A percentile compares a stretch with the other conserved stretches of the same genome.
phyloP scores from a whole-genome alignment of 768 basidiomycete genomes.

The Boletus rubroflammeus region DNA sequence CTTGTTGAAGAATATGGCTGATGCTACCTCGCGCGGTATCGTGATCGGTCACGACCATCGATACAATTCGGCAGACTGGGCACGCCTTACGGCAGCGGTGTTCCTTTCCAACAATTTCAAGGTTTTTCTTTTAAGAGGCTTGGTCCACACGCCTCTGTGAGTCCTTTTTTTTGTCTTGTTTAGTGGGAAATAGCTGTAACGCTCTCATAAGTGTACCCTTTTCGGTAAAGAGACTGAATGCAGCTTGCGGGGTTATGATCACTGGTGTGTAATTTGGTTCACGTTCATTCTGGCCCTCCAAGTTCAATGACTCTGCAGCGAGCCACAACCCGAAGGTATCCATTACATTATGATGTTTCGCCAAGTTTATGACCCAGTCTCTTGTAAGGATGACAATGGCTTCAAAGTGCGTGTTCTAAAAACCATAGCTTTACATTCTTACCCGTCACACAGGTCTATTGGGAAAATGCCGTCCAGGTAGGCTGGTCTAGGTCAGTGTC shows the following conservation, averaged over 20 bases:
- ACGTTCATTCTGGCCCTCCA: neutral
- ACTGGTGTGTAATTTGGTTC: conserved; percentile 52
- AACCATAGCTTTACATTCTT: neutral
- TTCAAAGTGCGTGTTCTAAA: conserved; percentile 56
- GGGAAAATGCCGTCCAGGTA: conserved; percentile 87
- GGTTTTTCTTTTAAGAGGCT: conserved; percentile 62
- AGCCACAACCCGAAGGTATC: conserved; percentile 85
- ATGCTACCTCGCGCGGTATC: conserved; percentile 59
- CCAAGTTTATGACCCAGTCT: conserved; percentile 1
- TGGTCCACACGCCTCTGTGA: conserved; percentile 81
- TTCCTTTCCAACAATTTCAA: conserved; percentile 65
- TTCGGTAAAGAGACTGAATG: conserved; percentile 57
- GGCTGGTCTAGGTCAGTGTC: neutral
- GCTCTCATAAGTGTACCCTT: conserved; percentile 68
- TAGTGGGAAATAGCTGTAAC: neutral
- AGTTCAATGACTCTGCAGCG: conserved; percentile 38
- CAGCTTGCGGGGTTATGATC: conserved; percentile 87
- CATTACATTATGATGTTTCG: neutral
- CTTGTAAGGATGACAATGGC: conserved; percentile 72
- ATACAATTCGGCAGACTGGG: conserved; percentile 76
- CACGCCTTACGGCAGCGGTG: conserved; percentile 64
- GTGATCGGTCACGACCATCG: conserved; percentile 89
- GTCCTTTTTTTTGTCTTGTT: conserved; percentile 15
- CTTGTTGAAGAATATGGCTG: conserved; percentile 47
- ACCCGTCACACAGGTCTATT: conserved; percentile 59